These are phyloP conservation scores for Leccinum truebloodii DNA, from an alignment of 768 basidiomycete genomes.

Conservation along the genomic window DNA sequence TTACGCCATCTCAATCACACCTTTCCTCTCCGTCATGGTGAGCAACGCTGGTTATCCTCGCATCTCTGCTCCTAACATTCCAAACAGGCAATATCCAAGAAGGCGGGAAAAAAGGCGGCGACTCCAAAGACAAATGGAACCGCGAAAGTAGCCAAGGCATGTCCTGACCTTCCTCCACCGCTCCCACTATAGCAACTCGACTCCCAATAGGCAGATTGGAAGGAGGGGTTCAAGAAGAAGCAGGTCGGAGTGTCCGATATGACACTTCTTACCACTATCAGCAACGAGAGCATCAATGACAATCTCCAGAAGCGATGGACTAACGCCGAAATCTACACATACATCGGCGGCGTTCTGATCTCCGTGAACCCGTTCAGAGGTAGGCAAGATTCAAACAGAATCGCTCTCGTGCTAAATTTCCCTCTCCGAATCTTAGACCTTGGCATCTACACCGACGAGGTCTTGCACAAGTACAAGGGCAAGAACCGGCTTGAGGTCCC, in stretches of 20 bases:
- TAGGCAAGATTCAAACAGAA: slow-evolving; percentile 30
- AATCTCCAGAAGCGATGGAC: slow-evolving; percentile 97
- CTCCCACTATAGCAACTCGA: slow-evolving; percentile 11
- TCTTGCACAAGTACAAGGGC: slow-evolving; percentile 81
- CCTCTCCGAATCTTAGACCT: slow-evolving; percentile 58
- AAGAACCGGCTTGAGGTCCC: slow-evolving; percentile 98
- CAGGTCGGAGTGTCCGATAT: slow-evolving; percentile 98
- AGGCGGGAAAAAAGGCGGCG: slow-evolving; percentile 82
- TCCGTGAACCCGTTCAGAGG: slow-evolving; percentile 99
- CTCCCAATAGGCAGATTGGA: slow-evolving; percentile 87
- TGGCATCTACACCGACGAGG: slow-evolving; percentile 95
- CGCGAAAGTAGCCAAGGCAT: slow-evolving; percentile 76
- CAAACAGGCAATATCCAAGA: slow-evolving; percentile 79
- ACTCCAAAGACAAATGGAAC: slow-evolving; percentile 54
- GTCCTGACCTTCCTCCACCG: slow-evolving; percentile 8
- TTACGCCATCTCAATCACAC: slow-evolving; percentile 2
- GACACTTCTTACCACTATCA: slow-evolving; percentile 95
- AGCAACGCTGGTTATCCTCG: background rate
- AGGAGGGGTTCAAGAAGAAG: slow-evolving; percentile 99
- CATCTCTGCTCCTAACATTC: slow-evolving; percentile 4
- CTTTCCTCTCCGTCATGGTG: slow-evolving; percentile 23
- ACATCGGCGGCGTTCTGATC: slow-evolving; percentile 97
- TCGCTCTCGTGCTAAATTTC: slow-evolving; percentile 8
- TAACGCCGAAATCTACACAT: slow-evolving; percentile 96
- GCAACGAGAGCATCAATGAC: slow-evolving; percentile 96